Evolutionary conservation across 495 filamentous ascomycete genomes (phyloP).

Genomic region (Aspergillus bertholletiae): DNA sequence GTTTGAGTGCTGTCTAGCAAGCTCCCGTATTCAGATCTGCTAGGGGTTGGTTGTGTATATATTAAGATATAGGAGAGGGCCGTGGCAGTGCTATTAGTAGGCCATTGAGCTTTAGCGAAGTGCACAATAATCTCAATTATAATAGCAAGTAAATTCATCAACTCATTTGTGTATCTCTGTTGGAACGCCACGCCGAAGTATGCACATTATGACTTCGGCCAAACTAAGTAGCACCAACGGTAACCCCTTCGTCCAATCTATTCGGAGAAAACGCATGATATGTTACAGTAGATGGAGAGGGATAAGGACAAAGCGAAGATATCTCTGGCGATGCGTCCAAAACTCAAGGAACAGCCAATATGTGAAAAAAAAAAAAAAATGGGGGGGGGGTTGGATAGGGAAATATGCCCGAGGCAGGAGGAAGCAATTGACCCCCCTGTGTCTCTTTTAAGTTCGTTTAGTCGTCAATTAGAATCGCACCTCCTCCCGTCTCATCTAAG

Average conservation of each 20-base stretch:
- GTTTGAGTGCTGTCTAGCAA: slow-evolving; percentile 61
- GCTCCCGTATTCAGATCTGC: neutral
- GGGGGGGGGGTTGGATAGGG: too few species aligned
- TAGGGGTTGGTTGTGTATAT: neutral
- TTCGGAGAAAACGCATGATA: slow-evolving; percentile 7
- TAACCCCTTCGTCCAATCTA: neutral
- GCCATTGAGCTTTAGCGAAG: neutral
- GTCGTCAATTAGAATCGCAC: slow-evolving; percentile 73
- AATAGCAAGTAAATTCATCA: neutral
- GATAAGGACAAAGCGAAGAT: slow-evolving; percentile 5
- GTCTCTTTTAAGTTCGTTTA: slow-evolving; percentile 18
- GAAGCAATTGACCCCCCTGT: neutral
- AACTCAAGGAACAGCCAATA: neutral
- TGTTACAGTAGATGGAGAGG: slow-evolving; percentile 15
- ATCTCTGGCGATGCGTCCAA: neutral
- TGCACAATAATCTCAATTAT: neutral
- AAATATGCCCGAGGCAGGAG: neutral
- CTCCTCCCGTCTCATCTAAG: slow-evolving; percentile 53
- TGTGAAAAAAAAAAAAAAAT: neutral
- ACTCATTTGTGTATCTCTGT: neutral
- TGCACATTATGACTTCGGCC: neutral
- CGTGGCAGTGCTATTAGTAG: too few species aligned
- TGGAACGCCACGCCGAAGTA: neutral
- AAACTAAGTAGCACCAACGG: neutral
- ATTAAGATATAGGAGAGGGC: neutral